Base-by-base conservation (phyloP, 352 stramenopile genomes). In the Globisporangium polare region DNA sequence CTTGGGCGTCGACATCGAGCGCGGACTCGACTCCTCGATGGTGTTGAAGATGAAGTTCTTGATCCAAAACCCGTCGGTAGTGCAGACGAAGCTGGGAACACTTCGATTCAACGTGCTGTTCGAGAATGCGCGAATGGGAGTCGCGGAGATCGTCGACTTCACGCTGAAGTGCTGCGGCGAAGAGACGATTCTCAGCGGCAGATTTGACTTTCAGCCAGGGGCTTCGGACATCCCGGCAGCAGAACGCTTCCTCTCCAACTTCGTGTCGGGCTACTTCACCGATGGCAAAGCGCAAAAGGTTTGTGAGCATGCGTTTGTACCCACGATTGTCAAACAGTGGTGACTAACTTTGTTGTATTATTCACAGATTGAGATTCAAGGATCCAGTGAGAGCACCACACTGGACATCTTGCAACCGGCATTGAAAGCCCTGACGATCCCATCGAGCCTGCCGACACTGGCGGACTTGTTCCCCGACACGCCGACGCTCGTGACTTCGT, bases 181-280 rank as follows among this genome's bases (percentile, higher is more conserved):
- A 53, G 51, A 69, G 54, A 87, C 80, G 1, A 56, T 88, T 59
- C 54, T 94, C 20, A 61, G 45, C 1, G 86, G 83, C 41, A 74
- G 24, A 31, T 94, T 94, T 31, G 65, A 73, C 22, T 90, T 89
- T n/a, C 60, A 77, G 22, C 86, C 86, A 17, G 54, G 57, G 0
- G 29, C 31, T 9, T 43, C 42, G 2, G 78, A 88, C 41, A 26
- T 74, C 15, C 53, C 47, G 0, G 71, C 58, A 17, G 70, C 80
- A 12, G 65, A 76, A 33, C 74, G 57, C 33, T 94, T 94, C 57
- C 66, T 94, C n/a, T 94, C 86, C 3, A 91, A 92, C 50, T 94
- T 94, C 62, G 86, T 94, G 6, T 85, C 60, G 24, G 86, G 86
- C 2, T 94, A 89, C 67, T 94, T 90, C 53, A 92, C 84, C 2